Percentiles rank a stretch among this genome's conserved stretches.
Conservation (phyloP, 768 basidiomycete species). For the Aureoboletus auriporus region DNA sequence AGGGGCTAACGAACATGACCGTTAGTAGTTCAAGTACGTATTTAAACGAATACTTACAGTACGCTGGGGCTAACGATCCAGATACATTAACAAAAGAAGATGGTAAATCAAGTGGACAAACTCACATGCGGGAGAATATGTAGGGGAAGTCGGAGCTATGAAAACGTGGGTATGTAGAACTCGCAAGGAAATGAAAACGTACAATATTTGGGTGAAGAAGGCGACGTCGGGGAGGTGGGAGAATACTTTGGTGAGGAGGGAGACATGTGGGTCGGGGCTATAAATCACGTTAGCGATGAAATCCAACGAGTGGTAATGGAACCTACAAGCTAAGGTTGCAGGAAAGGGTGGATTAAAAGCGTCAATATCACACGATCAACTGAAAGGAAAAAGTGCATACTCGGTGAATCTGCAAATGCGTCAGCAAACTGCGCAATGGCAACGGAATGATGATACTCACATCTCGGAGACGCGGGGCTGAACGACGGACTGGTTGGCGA, state of each 20-base stretch:
- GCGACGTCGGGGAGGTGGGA: constrained; percentile 89
- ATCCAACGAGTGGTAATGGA: neutral
- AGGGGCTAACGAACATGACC: constrained; percentile 47
- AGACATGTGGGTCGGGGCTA: constrained; percentile 79
- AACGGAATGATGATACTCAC: constrained; percentile 41
- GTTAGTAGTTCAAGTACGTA: constrained; percentile 2
- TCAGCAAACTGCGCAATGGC: neutral
- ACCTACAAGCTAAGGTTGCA: constrained; percentile 57
- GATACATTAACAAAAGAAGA: constrained; percentile 4
- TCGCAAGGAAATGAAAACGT: constrained; percentile 26
- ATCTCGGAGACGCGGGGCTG: constrained; percentile 90
- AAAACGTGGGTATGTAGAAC: constrained; percentile 9
- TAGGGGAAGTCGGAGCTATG: constrained; percentile 79
- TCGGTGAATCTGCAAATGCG: constrained; percentile 63
- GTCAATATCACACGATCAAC: constrained; percentile 22
- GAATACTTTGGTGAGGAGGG: constrained; percentile 92
- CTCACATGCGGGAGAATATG: constrained; percentile 87
- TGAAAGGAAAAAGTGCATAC: constrained; percentile 42
- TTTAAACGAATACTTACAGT: constrained; percentile 51
- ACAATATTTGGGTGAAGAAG: constrained; percentile 92
- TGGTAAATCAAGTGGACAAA: constrained; percentile 12
- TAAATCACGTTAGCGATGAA: constrained; percentile 7
- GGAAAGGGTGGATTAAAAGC: neutral
- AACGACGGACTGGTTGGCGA: constrained; percentile 90
- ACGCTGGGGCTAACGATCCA: constrained; percentile 58